Evolutionary conservation across 441 rosid species (phyloP).

Genomic region (Melastoma candidum): DNA sequence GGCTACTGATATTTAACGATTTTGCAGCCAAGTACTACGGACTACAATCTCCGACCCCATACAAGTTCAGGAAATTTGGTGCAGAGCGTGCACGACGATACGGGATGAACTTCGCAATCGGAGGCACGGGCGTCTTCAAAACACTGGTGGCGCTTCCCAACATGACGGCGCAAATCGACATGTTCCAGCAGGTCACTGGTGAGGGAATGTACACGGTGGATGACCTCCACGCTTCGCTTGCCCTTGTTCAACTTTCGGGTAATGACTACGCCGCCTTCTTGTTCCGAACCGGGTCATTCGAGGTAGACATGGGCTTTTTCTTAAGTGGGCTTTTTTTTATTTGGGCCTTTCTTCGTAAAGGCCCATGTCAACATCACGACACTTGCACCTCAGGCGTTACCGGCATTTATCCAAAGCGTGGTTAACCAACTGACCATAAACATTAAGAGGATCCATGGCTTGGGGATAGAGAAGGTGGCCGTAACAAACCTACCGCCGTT

Average conservation of each 20-base stretch:
- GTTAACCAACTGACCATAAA: constrained; percentile 39
- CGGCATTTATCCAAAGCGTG: constrained; percentile 31
- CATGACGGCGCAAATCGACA: constrained; percentile 74
- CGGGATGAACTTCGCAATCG: constrained; percentile 80
- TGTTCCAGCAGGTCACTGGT: constrained; percentile 31
- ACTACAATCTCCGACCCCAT: constrained; percentile 65
- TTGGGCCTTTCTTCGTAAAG: no score
- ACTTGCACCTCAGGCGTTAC: constrained; percentile 31
- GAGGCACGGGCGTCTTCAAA: constrained; percentile 75
- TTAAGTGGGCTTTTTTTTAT: no score
- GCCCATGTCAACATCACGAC: no score
- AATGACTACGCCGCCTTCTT: constrained; percentile 23
- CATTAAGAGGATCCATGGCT: constrained; percentile 34
- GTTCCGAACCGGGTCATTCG: constrained; percentile 26
- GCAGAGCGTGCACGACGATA: constrained; percentile 20
- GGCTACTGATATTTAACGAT: neutral
- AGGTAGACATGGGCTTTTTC: constrained; percentile 25
- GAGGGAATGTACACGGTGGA: constrained; percentile 26
- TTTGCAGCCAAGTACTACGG: constrained; percentile 36
- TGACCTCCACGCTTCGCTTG: constrained; percentile 16
- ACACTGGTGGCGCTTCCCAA: constrained; percentile 41
- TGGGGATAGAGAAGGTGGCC: constrained; percentile 55
- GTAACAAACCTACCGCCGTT: constrained; percentile 46
- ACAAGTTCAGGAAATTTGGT: constrained; percentile 38
- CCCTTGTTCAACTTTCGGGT: constrained; percentile 9